Evolutionary conservation across 345 rosid species (phyloP).

Genomic region (Leavenworthia alabamica): DNA sequence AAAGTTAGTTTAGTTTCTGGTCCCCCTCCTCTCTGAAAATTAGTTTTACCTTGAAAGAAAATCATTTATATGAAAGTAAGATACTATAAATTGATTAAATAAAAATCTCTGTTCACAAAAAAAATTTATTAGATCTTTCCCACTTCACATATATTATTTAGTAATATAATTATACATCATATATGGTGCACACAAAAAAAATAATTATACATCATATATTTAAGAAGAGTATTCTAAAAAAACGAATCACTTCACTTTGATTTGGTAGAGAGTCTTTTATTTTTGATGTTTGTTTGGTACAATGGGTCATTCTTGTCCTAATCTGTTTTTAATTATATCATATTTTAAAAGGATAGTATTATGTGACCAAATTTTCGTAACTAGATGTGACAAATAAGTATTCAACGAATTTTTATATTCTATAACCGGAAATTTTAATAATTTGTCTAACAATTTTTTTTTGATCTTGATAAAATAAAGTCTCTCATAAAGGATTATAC

Average conservation of each 20-base stretch:
- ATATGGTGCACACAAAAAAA: too few relatives aligned
- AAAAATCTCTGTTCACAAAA: too few relatives aligned
- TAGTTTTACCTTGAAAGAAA: background rate
- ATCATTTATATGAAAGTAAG: too few relatives aligned
- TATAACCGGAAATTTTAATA: background rate
- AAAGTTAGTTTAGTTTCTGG: background rate
- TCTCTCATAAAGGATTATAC: background rate
- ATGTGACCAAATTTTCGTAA: background rate
- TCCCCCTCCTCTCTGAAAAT: background rate
- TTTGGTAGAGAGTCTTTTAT: slow-evolving; percentile 30
- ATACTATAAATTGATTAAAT: too few relatives aligned
- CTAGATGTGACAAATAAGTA: background rate
- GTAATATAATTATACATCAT: background rate
- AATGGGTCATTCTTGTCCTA: background rate
- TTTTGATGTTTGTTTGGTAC: slow-evolving; percentile 10
- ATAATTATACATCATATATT: background rate
- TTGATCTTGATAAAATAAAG: background rate
- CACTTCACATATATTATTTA: background rate
- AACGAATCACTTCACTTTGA: slow-evolving; percentile 19
- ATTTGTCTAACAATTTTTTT: background rate
- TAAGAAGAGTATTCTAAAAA: slow-evolving; percentile 1
- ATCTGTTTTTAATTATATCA: background rate
- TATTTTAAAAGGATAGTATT: background rate
- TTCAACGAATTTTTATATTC: background rate
- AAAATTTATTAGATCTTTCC: too few relatives aligned